Conservation (phyloP, 192 early-diverging fungal species). For the Coemansia sp. region DNA sequence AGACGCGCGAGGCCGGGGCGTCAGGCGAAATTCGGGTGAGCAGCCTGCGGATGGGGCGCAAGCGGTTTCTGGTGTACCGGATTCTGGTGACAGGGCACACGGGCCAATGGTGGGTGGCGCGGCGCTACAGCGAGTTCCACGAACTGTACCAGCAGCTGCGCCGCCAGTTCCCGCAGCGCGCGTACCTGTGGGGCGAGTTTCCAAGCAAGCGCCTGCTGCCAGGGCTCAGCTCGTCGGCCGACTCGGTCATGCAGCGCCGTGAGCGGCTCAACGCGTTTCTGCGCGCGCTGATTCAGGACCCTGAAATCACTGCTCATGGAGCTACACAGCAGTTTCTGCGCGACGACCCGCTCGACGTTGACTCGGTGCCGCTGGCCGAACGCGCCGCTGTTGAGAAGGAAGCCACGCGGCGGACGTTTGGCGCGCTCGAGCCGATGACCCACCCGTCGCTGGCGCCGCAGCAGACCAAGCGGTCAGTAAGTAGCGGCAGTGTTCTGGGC, state of each 20-base stretch:
- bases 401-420: slow-evolving; percentile 8
- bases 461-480: slow-evolving; percentile 37
- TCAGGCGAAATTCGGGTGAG: slow-evolving; percentile 38
- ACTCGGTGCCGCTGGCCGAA: slow-evolving; percentile 8
- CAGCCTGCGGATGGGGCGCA: slow-evolving; percentile 48
- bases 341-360: slow-evolving; percentile 33
- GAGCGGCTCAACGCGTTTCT: slow-evolving; percentile 45
- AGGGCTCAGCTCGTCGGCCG: slow-evolving; percentile 33
- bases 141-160: slow-evolving; percentile 40
- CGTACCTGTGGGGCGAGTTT: slow-evolving; percentile 39
- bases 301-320: slow-evolving; percentile 18
- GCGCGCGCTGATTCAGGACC: slow-evolving; percentile 27
- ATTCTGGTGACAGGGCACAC: slow-evolving; percentile 40
- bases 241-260: slow-evolving; percentile 45
- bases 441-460: slow-evolving; percentile 10
- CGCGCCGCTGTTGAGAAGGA: slow-evolving; percentile 9
- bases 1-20: slow-evolving; percentile 27
- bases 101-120: slow-evolving; percentile 47
- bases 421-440: slow-evolving; percentile 16
- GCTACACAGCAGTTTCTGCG: slow-evolving; percentile 44
- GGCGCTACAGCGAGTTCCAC: slow-evolving; percentile 48
- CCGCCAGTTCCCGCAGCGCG: slow-evolving; percentile 33
- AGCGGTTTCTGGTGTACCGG: slow-evolving; percentile 44
- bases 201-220: slow-evolving; percentile 47
- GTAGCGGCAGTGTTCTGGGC: slow-evolving; percentile 24